Evolutionary conservation across 2,329 filamentous ascomycete genomes (phyloP).

Genomic region (Pseudogymnoascus sp.): DNA sequence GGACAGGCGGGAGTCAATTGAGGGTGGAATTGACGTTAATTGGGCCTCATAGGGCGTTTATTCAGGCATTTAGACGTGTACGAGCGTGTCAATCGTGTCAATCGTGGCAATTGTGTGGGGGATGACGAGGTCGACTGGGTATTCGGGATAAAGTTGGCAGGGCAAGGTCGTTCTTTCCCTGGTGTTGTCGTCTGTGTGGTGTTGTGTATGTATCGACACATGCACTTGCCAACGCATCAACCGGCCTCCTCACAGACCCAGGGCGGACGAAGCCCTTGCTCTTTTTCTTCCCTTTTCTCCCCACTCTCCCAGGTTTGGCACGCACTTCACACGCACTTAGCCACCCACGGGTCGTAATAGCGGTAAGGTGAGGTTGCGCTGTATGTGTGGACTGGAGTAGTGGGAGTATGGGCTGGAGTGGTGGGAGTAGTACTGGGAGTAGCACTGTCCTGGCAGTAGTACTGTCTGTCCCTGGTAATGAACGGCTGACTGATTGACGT

Average conservation of each 20-base stretch:
- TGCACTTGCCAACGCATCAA: slow-evolving; percentile 6
- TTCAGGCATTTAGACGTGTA: neutral
- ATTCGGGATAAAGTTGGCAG: neutral
- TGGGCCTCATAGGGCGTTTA: slow-evolving; percentile 2
- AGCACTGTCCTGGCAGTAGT: neutral
- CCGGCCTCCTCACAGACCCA: neutral
- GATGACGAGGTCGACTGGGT: neutral
- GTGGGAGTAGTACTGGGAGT: too few species aligned
- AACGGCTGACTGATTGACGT: neutral
- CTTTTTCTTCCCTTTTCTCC: neutral
- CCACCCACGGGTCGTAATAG: slow-evolving; percentile 1
- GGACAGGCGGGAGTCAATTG: neutral
- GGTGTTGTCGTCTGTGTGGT: neutral
- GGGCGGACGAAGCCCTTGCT: slow-evolving; percentile 1
- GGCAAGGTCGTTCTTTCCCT: neutral
- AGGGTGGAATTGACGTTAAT: neutral
- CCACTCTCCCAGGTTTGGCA: neutral
- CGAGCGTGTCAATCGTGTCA: neutral
- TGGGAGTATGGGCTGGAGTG: neutral
- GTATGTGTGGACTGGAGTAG: neutral
- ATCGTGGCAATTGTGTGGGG: neutral
- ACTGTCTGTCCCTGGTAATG: neutral
- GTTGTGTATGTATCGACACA: neutral
- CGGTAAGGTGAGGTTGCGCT: neutral
- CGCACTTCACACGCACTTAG: neutral